These are phyloP conservation scores for Epichloe baconii DNA, from an alignment of 2,329 filamentous ascomycete genomes.

Conservation along the genomic window DNA sequence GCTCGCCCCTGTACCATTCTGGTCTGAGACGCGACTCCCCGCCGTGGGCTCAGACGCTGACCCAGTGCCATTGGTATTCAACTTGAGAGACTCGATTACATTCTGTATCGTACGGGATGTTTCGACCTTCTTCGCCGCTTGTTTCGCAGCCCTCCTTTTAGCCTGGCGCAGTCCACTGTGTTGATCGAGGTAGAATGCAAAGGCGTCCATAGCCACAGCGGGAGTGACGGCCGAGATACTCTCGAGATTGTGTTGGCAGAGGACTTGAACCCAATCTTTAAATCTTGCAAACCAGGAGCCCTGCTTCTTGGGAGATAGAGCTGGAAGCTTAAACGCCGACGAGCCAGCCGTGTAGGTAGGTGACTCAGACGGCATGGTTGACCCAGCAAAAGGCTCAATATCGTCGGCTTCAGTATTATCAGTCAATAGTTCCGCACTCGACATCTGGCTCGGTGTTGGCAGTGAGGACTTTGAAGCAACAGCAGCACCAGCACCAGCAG, in stretches of 20 bases:
- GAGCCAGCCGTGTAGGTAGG: slow-evolving; percentile 11
- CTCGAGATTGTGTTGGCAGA: slow-evolving; percentile 16
- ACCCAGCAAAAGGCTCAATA: background rate
- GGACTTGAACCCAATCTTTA: slow-evolving; percentile 21
- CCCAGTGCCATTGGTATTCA: background rate
- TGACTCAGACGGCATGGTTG: slow-evolving; percentile 11
- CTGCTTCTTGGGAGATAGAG: slow-evolving; percentile 13
- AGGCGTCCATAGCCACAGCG: slow-evolving; percentile 14
- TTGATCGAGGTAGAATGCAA: slow-evolving; percentile 18
- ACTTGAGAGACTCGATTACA: slow-evolving; percentile 10
- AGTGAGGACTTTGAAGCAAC: background rate
- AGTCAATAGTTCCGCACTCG: background rate
- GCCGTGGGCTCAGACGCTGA: background rate
- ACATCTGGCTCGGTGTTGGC: background rate
- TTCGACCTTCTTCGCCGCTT: slow-evolving; percentile 15
- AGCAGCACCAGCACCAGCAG: background rate
- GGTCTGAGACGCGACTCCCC: background rate
- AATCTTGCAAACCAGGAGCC: slow-evolving; percentile 23
- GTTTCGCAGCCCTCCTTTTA: slow-evolving; percentile 21
- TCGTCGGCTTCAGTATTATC: background rate
- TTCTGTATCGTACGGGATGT: slow-evolving; percentile 13
- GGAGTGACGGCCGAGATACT: slow-evolving; percentile 13
- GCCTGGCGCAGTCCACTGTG: slow-evolving; percentile 16
- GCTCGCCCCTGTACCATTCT: background rate
- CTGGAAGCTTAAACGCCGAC: slow-evolving; percentile 16